These are phyloP conservation scores for Cystofilobasidium macerans DNA, from an alignment of 768 basidiomycete genomes.

Conservation along the genomic window DNA sequence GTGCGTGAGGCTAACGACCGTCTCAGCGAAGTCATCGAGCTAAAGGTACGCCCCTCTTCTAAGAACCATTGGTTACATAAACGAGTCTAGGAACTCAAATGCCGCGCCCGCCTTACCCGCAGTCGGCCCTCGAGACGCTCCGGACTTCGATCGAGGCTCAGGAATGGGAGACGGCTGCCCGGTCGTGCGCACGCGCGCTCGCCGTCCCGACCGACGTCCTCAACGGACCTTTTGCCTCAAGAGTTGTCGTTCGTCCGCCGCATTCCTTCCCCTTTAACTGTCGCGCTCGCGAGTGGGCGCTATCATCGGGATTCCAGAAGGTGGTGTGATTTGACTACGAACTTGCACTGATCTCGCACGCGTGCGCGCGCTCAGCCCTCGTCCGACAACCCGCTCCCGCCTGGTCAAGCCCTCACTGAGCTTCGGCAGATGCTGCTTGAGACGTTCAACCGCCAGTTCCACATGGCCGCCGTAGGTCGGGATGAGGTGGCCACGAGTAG, in stretches of 20 bases:
- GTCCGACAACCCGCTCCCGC: slow-evolving; percentile 72
- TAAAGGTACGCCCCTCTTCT: slow-evolving; percentile 54
- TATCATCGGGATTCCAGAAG: no score
- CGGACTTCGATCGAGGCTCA: slow-evolving; percentile 57
- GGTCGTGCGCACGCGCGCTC: slow-evolving; percentile 82
- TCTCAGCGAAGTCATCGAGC: slow-evolving; percentile 84
- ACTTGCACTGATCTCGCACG: no score
- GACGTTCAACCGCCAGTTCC: slow-evolving; percentile 70
- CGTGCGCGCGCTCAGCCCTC: slow-evolving; percentile 56
- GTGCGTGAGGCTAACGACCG: slow-evolving; percentile 83
- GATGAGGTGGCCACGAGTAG: slow-evolving; percentile 80
- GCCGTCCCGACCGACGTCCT: slow-evolving; percentile 64
- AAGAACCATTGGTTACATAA: neutral
- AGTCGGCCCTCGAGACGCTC: slow-evolving; percentile 56
- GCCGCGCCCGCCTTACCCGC: slow-evolving; percentile 34
- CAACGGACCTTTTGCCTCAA: slow-evolving; percentile 71
- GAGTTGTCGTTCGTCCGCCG: slow-evolving; percentile 45
- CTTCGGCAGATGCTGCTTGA: slow-evolving; percentile 63
- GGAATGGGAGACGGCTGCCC: slow-evolving; percentile 92
- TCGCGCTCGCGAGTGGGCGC: no score
- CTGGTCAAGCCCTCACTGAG: slow-evolving; percentile 64
- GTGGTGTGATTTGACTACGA: no score
- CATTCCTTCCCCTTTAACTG: neutral
- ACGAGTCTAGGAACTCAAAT: neutral
- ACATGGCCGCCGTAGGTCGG: slow-evolving; percentile 62